Evolutionary conservation across 495 filamentous ascomycete species (phyloP).

Genomic region (Sordaria brevicollis): DNA sequence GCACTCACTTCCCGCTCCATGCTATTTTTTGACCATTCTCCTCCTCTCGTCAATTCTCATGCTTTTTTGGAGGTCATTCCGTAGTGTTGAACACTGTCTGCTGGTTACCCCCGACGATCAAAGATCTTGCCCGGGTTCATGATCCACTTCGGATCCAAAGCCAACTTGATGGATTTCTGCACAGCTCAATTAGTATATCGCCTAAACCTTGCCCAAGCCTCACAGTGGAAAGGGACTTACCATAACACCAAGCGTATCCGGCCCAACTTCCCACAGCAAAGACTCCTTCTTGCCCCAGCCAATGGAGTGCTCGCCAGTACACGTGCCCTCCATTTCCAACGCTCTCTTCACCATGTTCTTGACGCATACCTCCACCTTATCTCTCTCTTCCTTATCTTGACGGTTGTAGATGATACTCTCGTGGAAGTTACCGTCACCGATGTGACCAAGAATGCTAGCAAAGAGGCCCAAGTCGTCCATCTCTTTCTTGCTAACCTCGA

Average conservation of each 20-base stretch:
- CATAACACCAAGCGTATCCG: constrained; percentile 76
- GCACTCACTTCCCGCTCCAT: not conserved
- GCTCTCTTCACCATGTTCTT: constrained; percentile 83
- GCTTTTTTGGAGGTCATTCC: not conserved
- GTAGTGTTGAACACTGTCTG: not conserved
- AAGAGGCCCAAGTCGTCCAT: constrained; percentile 77
- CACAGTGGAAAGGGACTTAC: constrained; percentile 5
- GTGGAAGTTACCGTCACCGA: constrained; percentile 90
- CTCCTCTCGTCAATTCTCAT: not conserved
- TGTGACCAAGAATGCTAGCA: constrained; percentile 72
- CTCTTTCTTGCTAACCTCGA: constrained; percentile 82
- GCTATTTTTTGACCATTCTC: not conserved
- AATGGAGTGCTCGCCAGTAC: constrained; percentile 83
- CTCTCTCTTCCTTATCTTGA: constrained; percentile 52
- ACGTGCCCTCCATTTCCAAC: constrained; percentile 87
- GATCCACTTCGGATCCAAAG: constrained; percentile 83
- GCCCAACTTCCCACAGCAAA: constrained; percentile 71
- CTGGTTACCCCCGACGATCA: constrained; percentile 33
- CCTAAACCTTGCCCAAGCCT: not conserved
- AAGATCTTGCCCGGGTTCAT: constrained; percentile 90
- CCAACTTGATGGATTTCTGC: constrained; percentile 61
- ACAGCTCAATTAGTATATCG: not conserved
- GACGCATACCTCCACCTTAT: constrained; percentile 67
- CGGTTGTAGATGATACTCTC: constrained; percentile 78
- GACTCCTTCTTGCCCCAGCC: constrained; percentile 81